phyloP scores from a whole-genome alignment of 768 basidiomycete species.

The Lactarius tabidus region DNA sequence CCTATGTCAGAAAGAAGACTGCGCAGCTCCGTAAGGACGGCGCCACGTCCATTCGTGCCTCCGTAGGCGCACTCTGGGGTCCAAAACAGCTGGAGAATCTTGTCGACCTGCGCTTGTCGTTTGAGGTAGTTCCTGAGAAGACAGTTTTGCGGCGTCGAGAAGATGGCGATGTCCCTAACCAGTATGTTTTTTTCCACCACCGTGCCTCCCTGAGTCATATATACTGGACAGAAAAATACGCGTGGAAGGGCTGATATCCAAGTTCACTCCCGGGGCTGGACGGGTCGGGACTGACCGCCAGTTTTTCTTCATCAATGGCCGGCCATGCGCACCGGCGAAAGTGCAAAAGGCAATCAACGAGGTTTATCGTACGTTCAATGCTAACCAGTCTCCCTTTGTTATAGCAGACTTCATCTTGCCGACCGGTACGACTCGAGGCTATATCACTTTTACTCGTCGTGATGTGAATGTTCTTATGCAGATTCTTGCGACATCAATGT shows the following conservation, averaged over 20 bases:
- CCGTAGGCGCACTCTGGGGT: slow-evolving; percentile 80
- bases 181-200: slow-evolving; percentile 4
- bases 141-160: slow-evolving; percentile 41
- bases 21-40: slow-evolving; percentile 74
- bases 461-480: slow-evolving; percentile 30
- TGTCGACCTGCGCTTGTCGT: slow-evolving; percentile 64
- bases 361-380: slow-evolving; percentile 80
- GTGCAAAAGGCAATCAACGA: slow-evolving; percentile 91
- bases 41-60: slow-evolving; percentile 51
- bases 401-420: slow-evolving; percentile 82
- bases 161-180: slow-evolving; percentile 18
- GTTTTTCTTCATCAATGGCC: slow-evolving; percentile 88
- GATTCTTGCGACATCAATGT: slow-evolving; percentile 90
- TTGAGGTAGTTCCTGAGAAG: slow-evolving; percentile 67
- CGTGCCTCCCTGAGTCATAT: slow-evolving; percentile 18
- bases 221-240: slow-evolving; percentile 37
- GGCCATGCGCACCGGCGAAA: slow-evolving; percentile 79
- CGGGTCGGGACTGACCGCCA: slow-evolving; percentile 80
- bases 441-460: neutral
- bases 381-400: slow-evolving; percentile 72
- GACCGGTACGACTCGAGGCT: slow-evolving; percentile 48
- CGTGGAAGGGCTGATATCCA: slow-evolving; percentile 80
- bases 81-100: slow-evolving; percentile 72
- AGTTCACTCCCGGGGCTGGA: slow-evolving; percentile 71
- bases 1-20: slow-evolving; percentile 48